phyloP scores from a whole-genome alignment of 2,329 filamentous ascomycete species.

The Fusarium udum region DNA sequence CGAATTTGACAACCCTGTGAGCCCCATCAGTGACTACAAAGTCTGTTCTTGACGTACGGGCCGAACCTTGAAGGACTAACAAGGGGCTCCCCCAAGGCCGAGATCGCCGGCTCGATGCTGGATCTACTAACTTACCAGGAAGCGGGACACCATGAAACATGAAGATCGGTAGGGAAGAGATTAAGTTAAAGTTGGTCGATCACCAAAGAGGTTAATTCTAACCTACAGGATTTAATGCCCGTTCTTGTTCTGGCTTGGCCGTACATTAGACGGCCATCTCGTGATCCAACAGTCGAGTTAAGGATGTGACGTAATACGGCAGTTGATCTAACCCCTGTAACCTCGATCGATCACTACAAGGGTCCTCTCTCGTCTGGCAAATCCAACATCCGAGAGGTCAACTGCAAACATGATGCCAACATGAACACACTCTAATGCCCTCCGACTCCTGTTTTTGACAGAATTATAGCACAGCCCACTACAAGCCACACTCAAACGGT shows the following conservation, averaged over 20 bases:
- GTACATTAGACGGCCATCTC: background rate
- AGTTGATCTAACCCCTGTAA: conserved; percentile 1
- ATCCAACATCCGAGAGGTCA: background rate
- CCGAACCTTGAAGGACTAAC: conserved; percentile 1
- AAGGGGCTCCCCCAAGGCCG: background rate
- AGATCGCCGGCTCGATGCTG: conserved; percentile 3
- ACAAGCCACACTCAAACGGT: background rate
- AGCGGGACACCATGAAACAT: background rate
- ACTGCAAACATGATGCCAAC: background rate
- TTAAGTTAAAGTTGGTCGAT: background rate
- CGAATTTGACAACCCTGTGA: background rate
- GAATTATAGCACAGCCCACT: conserved; percentile 6
- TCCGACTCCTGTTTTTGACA: conserved; percentile 8
- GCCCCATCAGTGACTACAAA: background rate
- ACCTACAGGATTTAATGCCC: background rate
- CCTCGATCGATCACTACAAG: background rate
- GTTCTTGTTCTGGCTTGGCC: background rate
- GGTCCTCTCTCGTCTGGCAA: background rate
- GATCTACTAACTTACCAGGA: conserved; percentile 1
- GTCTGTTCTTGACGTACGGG: background rate
- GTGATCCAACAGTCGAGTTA: background rate
- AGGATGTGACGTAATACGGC: conserved; percentile 10
- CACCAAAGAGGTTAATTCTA: background rate
- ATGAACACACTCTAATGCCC: conserved; percentile 2
- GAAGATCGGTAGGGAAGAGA: background rate